Percentiles rank a stretch among this genome's conserved stretches.
phyloP scores from a whole-genome alignment of 1,139 yeast species.

The Sugiyamaella castrensis region DNA sequence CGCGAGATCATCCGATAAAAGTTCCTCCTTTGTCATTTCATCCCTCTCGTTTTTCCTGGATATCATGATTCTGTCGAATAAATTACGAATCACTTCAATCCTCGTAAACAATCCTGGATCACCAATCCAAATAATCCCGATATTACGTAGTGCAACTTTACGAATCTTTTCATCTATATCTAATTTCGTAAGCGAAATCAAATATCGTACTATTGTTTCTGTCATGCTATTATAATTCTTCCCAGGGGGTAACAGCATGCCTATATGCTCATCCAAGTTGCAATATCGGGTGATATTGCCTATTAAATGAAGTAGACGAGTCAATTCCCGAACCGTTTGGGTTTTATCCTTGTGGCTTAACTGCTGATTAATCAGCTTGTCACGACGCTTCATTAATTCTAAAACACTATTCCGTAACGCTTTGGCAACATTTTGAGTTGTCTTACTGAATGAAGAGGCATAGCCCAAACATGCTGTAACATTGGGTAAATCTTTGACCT shows the following conservation, averaged over 20 bases:
- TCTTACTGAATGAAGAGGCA: conserved; percentile 47
- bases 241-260: conserved; percentile 41
- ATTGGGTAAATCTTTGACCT: conserved; percentile 52
- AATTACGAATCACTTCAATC: conserved; percentile 45
- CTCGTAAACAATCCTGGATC: conserved; percentile 63
- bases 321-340: too few relatives aligned
- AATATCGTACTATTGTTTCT: conserved; percentile 54
- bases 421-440: conserved; percentile 50
- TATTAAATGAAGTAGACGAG: conserved; percentile 44
- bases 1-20: not conserved
- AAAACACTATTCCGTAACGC: conserved; percentile 60
- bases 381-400: conserved; percentile 34
- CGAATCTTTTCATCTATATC: conserved; percentile 40
- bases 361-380: not conserved
- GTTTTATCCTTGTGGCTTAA: not conserved
- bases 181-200: conserved; percentile 51
- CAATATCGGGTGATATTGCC: conserved; percentile 73
- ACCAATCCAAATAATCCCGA: conserved; percentile 55
- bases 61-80: conserved; percentile 53
- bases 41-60: conserved; percentile 10
- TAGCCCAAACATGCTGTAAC: conserved; percentile 69
- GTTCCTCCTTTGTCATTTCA: too few relatives aligned
- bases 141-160: conserved; percentile 53
- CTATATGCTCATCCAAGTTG: conserved; percentile 49
- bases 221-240: conserved; percentile 46